Conservation (phyloP, 1,139 yeast genomes). For the Suhomyces bokatorum region DNA sequence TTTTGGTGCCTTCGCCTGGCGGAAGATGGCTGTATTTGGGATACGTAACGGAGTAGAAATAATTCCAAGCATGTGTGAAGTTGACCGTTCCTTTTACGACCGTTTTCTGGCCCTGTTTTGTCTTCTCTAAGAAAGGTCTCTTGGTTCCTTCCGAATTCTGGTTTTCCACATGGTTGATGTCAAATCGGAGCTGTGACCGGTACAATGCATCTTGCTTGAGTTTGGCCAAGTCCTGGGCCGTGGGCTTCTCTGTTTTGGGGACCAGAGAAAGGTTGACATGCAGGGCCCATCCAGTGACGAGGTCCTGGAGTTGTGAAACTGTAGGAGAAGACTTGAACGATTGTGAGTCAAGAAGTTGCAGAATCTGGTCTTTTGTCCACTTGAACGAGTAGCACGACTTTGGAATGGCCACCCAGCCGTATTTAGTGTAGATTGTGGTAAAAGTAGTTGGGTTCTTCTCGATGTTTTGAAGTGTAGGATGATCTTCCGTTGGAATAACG, state of each 20-base stretch:
- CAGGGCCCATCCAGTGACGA: slow-evolving; percentile 25
- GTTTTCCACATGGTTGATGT: slow-evolving; percentile 7
- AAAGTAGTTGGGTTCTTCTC: slow-evolving; percentile 18
- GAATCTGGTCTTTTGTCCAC: slow-evolving; percentile 29
- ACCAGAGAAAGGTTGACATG: slow-evolving; percentile 15
- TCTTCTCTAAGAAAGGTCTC: slow-evolving; percentile 5
- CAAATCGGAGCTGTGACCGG: slow-evolving; percentile 26
- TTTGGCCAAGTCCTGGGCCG: slow-evolving; percentile 20
- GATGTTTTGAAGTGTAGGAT: slow-evolving; percentile 16
- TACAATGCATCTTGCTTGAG: slow-evolving; percentile 24
- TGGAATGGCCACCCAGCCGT: slow-evolving; percentile 39
- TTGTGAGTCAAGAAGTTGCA: background rate
- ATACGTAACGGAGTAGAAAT: slow-evolving; percentile 25
- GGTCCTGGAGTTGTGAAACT: slow-evolving; percentile 4
- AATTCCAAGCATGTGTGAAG: slow-evolving; percentile 39
- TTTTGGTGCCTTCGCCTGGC: slow-evolving; percentile 11
- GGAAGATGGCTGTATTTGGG: slow-evolving; percentile 15
- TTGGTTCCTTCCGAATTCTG: background rate
- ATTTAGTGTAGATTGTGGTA: slow-evolving; percentile 26
- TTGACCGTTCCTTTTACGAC: slow-evolving; percentile 18
- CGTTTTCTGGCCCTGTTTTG: slow-evolving; percentile 6
- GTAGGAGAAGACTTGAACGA: background rate
- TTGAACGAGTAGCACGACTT: slow-evolving; percentile 26
- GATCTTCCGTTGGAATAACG: background rate
- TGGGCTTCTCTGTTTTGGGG: slow-evolving; percentile 24